phyloP scores from a whole-genome alignment of 257 asterid species.

The Ilex asprella region DNA sequence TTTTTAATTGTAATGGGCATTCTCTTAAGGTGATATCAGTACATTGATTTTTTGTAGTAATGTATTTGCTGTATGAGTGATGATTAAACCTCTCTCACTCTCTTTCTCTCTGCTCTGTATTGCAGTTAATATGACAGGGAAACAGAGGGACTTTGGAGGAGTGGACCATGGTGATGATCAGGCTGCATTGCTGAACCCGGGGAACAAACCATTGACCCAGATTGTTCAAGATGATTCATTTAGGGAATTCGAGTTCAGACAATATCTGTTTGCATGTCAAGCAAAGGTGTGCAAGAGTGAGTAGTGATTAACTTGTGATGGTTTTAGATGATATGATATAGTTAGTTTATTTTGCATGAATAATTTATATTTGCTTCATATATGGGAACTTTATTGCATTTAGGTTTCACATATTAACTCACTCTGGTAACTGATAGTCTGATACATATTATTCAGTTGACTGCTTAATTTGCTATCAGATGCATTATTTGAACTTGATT shows the following conservation, averaged over 20 bases:
- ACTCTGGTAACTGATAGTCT: no score
- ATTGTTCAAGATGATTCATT: constrained; percentile 90
- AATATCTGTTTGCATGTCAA: constrained; percentile 95
- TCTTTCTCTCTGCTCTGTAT: constrained; percentile 19
- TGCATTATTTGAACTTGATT: no score
- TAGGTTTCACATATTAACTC: no score
- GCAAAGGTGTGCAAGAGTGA: constrained; percentile 64
- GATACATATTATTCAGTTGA: no score
- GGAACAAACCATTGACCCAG: constrained; percentile 61
- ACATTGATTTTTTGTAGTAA: constrained; percentile 1
- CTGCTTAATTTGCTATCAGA: no score
- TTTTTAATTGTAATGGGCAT: constrained; percentile 1
- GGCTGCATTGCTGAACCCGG: constrained; percentile 78
- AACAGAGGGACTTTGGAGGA: constrained; percentile 85
- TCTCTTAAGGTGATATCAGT: neutral
- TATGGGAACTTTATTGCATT: no score
- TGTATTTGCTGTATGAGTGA: constrained; percentile 2
- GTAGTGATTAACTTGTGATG: constrained; percentile 21
- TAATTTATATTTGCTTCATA: no score
- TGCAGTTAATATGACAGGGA: constrained; percentile 67
- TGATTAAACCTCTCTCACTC: constrained; percentile 3
- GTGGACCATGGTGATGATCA: constrained; percentile 81
- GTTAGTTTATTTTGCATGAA: neutral
- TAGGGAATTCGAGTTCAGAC: constrained; percentile 96
- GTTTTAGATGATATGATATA: constrained; percentile 14